phyloP scores from a whole-genome alignment of 1,284 basidiomycete genomes.

The Cutaneotrichosporon mucoides region DNA sequence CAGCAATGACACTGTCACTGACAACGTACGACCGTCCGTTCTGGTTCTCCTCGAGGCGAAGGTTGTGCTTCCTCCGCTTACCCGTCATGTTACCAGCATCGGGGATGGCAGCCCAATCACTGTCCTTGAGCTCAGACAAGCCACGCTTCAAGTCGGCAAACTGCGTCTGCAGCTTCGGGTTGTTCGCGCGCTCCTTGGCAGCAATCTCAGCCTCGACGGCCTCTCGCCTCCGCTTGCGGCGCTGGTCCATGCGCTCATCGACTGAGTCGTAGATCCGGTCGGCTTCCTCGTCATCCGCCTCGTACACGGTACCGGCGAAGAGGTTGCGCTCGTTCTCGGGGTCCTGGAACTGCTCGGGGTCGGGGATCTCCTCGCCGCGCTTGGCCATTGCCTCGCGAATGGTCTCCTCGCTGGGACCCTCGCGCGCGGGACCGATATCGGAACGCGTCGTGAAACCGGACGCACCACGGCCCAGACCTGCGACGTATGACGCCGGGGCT shows the following conservation, averaged over 20 bases:
- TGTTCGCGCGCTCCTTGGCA: conserved; percentile 45
- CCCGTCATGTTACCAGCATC: conserved; percentile 94
- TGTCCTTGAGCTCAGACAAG: conserved; percentile 76
- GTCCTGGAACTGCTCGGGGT: conserved; percentile 82
- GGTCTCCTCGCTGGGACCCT: conserved; percentile 83
- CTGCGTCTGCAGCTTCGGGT: conserved; percentile 54
- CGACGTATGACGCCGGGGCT: conserved; percentile 89
- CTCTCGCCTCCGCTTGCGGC: conserved; percentile 67
- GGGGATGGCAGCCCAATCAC: conserved; percentile 91
- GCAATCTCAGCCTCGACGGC: conserved; percentile 44
- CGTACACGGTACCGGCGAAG: conserved; percentile 92
- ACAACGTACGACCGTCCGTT: conserved; percentile 72
- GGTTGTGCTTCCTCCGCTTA: conserved; percentile 79
- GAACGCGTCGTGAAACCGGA: conserved; percentile 98
- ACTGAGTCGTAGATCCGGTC: conserved; percentile 90
- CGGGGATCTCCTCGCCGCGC: conserved; percentile 82
- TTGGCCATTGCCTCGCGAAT: conserved; percentile 77
- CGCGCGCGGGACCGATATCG: conserved; percentile 96
- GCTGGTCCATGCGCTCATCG: conserved; percentile 83
- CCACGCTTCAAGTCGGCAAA: conserved; percentile 94
- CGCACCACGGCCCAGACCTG: conserved; percentile 92
- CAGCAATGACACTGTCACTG: conserved; percentile 73
- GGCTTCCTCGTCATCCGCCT: conserved; percentile 96
- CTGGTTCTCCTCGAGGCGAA: conserved; percentile 56
- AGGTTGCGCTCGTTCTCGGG: conserved; percentile 96